Percentiles rank a stretch among this genome's conserved stretches.
These are phyloP conservation scores for Hypoxylon sp. DNA, from an alignment of 2,329 filamentous ascomycete genomes.

Conservation along the genomic window DNA sequence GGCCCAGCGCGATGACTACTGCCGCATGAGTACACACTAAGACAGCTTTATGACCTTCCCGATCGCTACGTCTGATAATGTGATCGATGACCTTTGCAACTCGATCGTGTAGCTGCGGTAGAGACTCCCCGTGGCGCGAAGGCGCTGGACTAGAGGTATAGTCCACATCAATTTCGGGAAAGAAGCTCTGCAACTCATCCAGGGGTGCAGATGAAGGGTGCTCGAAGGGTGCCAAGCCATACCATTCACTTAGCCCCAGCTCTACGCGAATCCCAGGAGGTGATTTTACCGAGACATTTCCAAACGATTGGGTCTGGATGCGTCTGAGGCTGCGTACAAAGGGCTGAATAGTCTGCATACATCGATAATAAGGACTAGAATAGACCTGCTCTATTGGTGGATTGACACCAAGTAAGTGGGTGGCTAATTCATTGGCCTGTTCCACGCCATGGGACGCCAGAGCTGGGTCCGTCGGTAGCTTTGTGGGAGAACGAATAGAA, in stretches of 20 bases:
- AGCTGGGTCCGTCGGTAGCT: slow-evolving; percentile 88
- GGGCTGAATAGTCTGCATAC: slow-evolving; percentile 85
- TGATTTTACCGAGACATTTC: slow-evolving; percentile 39
- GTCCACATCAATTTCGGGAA: slow-evolving; percentile 71
- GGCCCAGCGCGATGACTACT: slow-evolving; percentile 86
- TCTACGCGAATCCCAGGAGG: slow-evolving; percentile 67
- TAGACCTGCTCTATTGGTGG: slow-evolving; percentile 84
- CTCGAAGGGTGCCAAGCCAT: slow-evolving; percentile 85
- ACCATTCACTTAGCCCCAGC: slow-evolving; percentile 84
- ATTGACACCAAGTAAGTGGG: slow-evolving; percentile 71
- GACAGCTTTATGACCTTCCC: slow-evolving; percentile 77
- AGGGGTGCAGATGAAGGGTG: slow-evolving; percentile 84
- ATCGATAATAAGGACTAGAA: slow-evolving; percentile 88
- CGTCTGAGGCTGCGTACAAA: slow-evolving; percentile 62
- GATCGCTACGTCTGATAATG: slow-evolving; percentile 81
- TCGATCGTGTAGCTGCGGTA: slow-evolving; percentile 84
- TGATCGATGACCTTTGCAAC: slow-evolving; percentile 77
- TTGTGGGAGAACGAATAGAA: slow-evolving; percentile 83
- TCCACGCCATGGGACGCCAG: slow-evolving; percentile 88
- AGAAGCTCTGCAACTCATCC: slow-evolving; percentile 74
- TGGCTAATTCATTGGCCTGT: slow-evolving; percentile 84
- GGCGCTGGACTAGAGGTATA: slow-evolving; percentile 78
- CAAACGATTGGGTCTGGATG: slow-evolving; percentile 31
- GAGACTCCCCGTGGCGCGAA: slow-evolving; percentile 81
- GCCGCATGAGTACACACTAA: slow-evolving; percentile 93